Base-by-base conservation (phyloP, 352 stramenopile species). In the Globisporangium barbulae region DNA sequence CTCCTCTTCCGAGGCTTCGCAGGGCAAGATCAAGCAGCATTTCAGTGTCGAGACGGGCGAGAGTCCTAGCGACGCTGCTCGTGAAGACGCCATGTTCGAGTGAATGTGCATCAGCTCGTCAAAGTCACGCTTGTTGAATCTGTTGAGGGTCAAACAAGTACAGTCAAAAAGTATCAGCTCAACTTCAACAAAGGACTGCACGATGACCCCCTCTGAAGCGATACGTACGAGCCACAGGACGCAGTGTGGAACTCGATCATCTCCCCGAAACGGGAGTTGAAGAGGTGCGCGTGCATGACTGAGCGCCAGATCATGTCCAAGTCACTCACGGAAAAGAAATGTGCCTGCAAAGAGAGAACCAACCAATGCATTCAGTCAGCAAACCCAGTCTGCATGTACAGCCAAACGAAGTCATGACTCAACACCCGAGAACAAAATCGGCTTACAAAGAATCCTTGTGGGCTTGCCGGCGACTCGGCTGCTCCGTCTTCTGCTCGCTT, bases 21-120 rank as follows among this genome's bases (percentile, higher is more conserved):
- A 93, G 17, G 84, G 82, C 19, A 91, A 37, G 42, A 93, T 63
- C 31, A 93, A 62, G 44, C 84, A 91, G 56, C 84, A 93, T 25
- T 89, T 89, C 12, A 91, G 64, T 10, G 61, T 69, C n/a, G 72
- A 64, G 12, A 81, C 65, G 2, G 73, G 71, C 1, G 80, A 79
- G 19, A 76, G 59, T 10, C 72, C 62, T 2, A 84, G 31, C 9
- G 74, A 74, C 19, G 65, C 56, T 30, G 78, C 61, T 1, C 77
- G 71, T 47, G 74, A 74, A 3, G 73, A 72, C 47, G 65, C 65
- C 5, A 70, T 56, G 49, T 70, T 88, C 25, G 60, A 81, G 45
- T 91, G 76, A n/a, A 89, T 74, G 56, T 93, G 81, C 70, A 86
- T 85, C 47, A 93, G 65, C 53, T 93, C 84, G 63, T 93, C 84